Conservation (phyloP, 768 basidiomycete genomes). For the Dentipellis sp. region DNA sequence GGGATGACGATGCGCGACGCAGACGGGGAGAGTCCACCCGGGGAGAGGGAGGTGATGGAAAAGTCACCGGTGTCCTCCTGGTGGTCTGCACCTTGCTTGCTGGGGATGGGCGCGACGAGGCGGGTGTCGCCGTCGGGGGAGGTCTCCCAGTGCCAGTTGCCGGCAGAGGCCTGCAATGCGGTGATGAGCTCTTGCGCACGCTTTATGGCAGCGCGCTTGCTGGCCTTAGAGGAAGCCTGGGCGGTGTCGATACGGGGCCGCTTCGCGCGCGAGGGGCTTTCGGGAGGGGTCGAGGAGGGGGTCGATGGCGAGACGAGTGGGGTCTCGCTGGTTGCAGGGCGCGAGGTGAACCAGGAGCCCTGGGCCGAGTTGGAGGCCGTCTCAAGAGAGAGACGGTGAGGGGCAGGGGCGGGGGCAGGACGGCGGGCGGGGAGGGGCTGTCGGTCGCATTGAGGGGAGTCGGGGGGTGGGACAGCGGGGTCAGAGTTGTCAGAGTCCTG, state of each 20-base stretch:
- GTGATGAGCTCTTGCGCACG: slow-evolving; percentile 10
- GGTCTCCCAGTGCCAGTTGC: slow-evolving; percentile 15
- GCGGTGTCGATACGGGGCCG: slow-evolving; percentile 12
- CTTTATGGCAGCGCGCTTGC: slow-evolving; percentile 9
- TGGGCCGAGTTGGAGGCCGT: slow-evolving; percentile 5
- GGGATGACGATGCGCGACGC: slow-evolving; percentile 23
- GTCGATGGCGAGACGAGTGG: slow-evolving; percentile 3
- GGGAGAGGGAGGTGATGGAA: slow-evolving; percentile 15
- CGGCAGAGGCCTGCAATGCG: slow-evolving; percentile 13
- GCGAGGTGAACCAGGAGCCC: slow-evolving; percentile 4
- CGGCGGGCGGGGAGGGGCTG: not conserved
- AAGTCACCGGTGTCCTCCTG: slow-evolving; percentile 1
- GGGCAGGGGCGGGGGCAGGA: not conserved
- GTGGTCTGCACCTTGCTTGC: slow-evolving; percentile 15
- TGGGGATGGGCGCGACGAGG: slow-evolving; percentile 15
- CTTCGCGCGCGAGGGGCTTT: slow-evolving; percentile 14
- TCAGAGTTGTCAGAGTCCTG: slow-evolving; percentile 27
- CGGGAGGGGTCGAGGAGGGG: not conserved
- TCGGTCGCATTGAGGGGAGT: slow-evolving; percentile 5
- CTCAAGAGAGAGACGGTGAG: slow-evolving; percentile 9
- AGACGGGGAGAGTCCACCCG: slow-evolving; percentile 13
- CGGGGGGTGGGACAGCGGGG: slow-evolving; percentile 6
- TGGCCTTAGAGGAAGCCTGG: slow-evolving; percentile 5
- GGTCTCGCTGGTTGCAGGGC: slow-evolving; percentile 1
- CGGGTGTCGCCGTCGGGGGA: slow-evolving; percentile 14